These are phyloP conservation scores for Cyberlindnera mississippiensis DNA, from an alignment of 805 yeast genomes.

Conservation along the genomic window DNA sequence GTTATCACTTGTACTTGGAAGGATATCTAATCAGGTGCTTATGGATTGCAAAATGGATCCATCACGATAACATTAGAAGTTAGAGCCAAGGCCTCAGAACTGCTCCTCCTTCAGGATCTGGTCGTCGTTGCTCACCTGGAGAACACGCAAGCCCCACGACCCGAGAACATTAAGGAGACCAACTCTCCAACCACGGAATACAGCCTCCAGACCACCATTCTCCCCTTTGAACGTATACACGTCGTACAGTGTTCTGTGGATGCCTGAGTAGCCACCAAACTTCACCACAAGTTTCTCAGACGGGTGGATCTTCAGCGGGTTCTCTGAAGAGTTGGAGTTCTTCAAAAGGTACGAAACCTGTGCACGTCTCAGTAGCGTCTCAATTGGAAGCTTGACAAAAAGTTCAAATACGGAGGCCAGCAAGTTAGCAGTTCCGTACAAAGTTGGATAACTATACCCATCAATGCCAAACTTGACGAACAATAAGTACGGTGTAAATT, in stretches of 20 bases:
- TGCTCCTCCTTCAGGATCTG: constrained; percentile 40
- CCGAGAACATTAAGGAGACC: constrained; percentile 77
- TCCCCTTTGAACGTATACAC: constrained; percentile 37
- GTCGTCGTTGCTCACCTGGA: constrained; percentile 47
- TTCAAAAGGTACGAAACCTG: constrained; percentile 63
- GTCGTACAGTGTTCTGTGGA: constrained; percentile 50
- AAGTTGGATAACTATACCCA: constrained; percentile 54
- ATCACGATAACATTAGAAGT: no score
- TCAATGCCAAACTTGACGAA: constrained; percentile 63
- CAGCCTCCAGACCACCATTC: constrained; percentile 43
- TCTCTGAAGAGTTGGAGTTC: constrained; percentile 23
- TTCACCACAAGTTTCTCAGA: constrained; percentile 53
- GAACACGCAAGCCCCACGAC: constrained; percentile 70
- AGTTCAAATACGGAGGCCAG: constrained; percentile 63
- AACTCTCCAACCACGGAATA: constrained; percentile 91
- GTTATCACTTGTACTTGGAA: no score
- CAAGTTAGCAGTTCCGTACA: constrained; percentile 57
- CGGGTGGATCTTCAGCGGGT: constrained; percentile 38
- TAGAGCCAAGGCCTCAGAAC: no score
- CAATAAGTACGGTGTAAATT: constrained; percentile 62
- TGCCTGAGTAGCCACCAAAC: constrained; percentile 52
- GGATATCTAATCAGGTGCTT: no score
- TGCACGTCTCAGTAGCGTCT: constrained; percentile 78
- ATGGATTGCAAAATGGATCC: no score
- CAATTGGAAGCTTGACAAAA: constrained; percentile 78